phyloP scores from a whole-genome alignment of 164 flowering plant genomes.

The Macadamia integrifolia region DNA sequence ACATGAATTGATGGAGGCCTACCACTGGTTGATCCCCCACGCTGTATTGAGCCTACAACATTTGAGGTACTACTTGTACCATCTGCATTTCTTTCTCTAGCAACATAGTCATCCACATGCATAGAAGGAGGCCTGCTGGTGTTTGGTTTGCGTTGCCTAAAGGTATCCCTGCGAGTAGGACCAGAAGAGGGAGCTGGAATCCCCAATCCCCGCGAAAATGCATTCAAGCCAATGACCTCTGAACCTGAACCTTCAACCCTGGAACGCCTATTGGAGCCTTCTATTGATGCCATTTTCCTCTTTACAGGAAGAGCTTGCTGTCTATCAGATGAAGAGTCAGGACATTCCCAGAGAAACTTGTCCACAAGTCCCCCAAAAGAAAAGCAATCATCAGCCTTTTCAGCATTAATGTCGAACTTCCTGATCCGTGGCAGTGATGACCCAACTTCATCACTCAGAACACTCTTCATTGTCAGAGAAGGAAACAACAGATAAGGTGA shows the following conservation, averaged over 20 bases:
- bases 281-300: conserved; percentile 65
- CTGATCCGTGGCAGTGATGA: conserved; percentile 9
- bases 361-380: conserved; percentile 50
- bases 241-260: conserved; percentile 53
- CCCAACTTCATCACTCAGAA: conserved; percentile 15
- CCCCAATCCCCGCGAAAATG: conserved; percentile 55
- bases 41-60: conserved; percentile 55
- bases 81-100: conserved; percentile 89
- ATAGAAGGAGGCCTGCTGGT: conserved; percentile 99
- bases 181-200: conserved; percentile 43
- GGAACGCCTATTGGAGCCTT: conserved; percentile 59
- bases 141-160: conserved; percentile 93
- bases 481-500: conserved; percentile 19
- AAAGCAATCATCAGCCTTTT: conserved; percentile 32
- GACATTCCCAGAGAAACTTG: conserved; percentile 87
- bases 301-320: conserved; percentile 41
- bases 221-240: conserved; percentile 39
- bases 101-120: conserved; percentile 99
- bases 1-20: conserved; percentile 98
- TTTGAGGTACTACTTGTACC: conserved; percentile 49
- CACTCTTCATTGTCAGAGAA: conserved; percentile 12
- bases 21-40: conserved; percentile 76
- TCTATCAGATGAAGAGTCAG: conserved; percentile 81
- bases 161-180: conserved; percentile 79
- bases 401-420: conserved; percentile 29